Evolutionary conservation across 2,329 filamentous ascomycete species (phyloP), one percentile per base, ranked within the genome.

Genomic region (Pyrenochaeta sp.): DNA sequence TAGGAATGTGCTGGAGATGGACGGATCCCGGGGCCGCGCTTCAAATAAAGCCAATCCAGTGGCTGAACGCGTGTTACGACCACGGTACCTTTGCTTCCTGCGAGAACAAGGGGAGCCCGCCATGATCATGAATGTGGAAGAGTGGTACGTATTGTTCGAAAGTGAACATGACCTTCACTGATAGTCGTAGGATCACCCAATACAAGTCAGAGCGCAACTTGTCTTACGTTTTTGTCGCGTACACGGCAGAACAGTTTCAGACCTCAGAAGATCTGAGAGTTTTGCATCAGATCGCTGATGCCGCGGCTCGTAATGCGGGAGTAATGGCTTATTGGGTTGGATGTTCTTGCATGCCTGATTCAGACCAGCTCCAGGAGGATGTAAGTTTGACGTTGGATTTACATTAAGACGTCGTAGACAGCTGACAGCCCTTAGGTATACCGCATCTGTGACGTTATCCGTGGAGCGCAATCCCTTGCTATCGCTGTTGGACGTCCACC

Each of bases 361-460:
- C 59, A 1, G 66, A 73, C 47, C 55, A 74, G 59, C 37, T 76
- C 44, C 37, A 71, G 55, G 67, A 77, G 58, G 65, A 77, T 55
- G 71, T 69, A 54, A 34, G 67, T 52, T 24, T 15, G 36, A n/a
- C 1, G 3, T 3, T 10, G 39, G 5, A 1, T 9, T 10, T 1
- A 24, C 42, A 15, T 15, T 9, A 9, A 49, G 6, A 7, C 0
- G 5, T 13, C 22, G 28, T 50, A 30, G 53, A 25, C 3, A 8
- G 3, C 7, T 30, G 8, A 47, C 28, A 19, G 7, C 28, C 6
- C 0, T 2, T 3, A 75, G 62, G 77, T 83, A 1, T 81, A 81
- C 52, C 73, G 78, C 6, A 83, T 82, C 43, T 78, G 79, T 54
- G 81, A 83, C 54, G 76, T 83, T 3, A 77, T 82, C 6, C 76